Base-by-base conservation (phyloP, 345 rosid species). In the Brassica juncea region DNA sequence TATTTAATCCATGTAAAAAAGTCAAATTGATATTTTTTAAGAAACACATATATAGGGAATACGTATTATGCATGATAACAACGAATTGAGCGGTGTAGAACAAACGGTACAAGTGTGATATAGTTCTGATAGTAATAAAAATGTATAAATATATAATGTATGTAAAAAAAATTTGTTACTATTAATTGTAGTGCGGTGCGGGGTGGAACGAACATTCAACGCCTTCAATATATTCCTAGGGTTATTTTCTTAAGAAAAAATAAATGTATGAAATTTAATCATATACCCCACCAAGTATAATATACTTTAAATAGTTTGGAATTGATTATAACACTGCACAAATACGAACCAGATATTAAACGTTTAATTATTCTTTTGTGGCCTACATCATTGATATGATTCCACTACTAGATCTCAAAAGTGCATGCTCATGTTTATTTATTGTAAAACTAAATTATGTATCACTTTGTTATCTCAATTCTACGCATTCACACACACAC, bases 331-430 rank as follows among this genome's bases (percentile, higher is more conserved):
- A 80, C 77, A 80, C 57, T 39, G 67, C 82, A 80, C 52, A 80
- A 42, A 80, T 74, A 69, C 64, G 72, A 74, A 74, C 71, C 66
- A 73, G 39, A 75, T 74, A 70, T 70, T 6, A 32, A 81, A 71
- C 67, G 58, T 80, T 75, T 63, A 42, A 8, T 6, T 62, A 75
- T 65, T 71, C 73, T 65, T 63, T 31, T 70, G 44, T 81, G 80
- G 83, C 83, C 83, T 81, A 81, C 83, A 57, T 57, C 79, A 65
- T 81, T 69, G 83, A 81, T 75, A 75, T 75, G 80, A 75, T 80
- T 75, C 72, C 72, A 80, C 66, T 80, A 70, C 63, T 70, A 75
- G 80, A 80, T 80, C 79, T 74, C 37, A 74, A 80, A 80, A 80
- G 83, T 80, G 71, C 75, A 80, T 80, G 75, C 75, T 62, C 80